Evolutionary conservation across 306 rosid genomes (phyloP), one percentile per base, ranked within the genome.

Genomic region (Begonia fuchsioides): DNA sequence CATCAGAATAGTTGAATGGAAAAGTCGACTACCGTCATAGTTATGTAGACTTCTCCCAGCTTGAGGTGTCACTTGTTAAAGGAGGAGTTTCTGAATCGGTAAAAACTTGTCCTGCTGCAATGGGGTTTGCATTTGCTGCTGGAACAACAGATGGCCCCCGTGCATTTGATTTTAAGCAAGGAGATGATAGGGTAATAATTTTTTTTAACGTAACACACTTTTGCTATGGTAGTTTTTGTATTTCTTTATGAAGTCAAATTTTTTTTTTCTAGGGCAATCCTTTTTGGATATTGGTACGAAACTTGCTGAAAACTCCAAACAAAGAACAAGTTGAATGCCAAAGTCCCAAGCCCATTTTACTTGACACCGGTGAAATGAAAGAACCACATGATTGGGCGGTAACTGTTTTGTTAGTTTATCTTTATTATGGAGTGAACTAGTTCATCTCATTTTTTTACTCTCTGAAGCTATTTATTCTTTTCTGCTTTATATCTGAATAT

Each of bases 141-240:
- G 96, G 96, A 69, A 87, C 93, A 50, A 87, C 94, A 12, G 96
- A 87, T 62, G 96, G 96, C 41, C 96, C 96, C 38, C 93, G 96
- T 55, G 87, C 96, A 47, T 87, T 87, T 68, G 94, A 83, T 72
- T 83, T 83, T 73, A 70, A 50, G 63, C 96, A 87, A 73, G 96
- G 94, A 32, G 94, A 87, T 65, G 76, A 80, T 66, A 61, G 71
- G 93, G 96, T 87, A 76, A 65, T 50, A 8, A 38, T 32, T 38
- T 57, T 15, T 11, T 9, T n/a, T 11, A 43, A 15, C 41, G 14
- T 20, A 10, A 15, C 10, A 13, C n/a, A 26, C 35, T 32, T 11
- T 2, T 7, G 12, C 15, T 16, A 14, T 46, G 15, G 9, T 46
- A n/a, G 11, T 49, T 19, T 43, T 44, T 20, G 38, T 38, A 35